Base-by-base conservation (phyloP, 805 yeast species). In the Metschnikowia shivogae region DNA sequence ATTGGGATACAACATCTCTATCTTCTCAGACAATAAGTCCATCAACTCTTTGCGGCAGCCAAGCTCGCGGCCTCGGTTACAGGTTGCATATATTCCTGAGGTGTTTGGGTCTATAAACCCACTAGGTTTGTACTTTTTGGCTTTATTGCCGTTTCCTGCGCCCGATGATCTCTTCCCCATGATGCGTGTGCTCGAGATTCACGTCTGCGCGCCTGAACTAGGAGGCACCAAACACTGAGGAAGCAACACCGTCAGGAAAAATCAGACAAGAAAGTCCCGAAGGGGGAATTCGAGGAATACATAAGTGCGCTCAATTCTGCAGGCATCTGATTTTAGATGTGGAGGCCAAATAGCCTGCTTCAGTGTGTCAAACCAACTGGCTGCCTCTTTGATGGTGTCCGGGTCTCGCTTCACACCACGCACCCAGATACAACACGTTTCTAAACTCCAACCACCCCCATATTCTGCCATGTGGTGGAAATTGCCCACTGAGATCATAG, bases 81-180 rank as follows among this genome's bases (percentile, higher is more conserved):
- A 92, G 0, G 98, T 86, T 10, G 89, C 96, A 64, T 86, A 93
- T 0, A 93, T 74, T 0, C 99, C 99, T 32, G 83, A 69, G 44
- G 93, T 86, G 33, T 84, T 84, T 0, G 97, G 96, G 57, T 90
- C 97, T 14, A 90, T 64, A 43, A 79, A 68, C 7, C 79, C 79
- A 2, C 68, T 58, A 14, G 72, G 68, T 54, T 77, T 78, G 62
- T 69, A 78, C 63, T 70, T 67, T 59, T 72, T 73, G 57, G 55
- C 53, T 36, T 52, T 52, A 33, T 61, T 58, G 7, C 61, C 62
- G 17, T 58, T 60, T 19, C 52, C 55, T 33, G 50, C 53, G 50
- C 70, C 64, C 34, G 44, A 32, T 39, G 39, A 44, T 43, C 59
- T 33, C 30, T 55, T 55, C 5, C 53, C 59, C 59, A 55, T 55